Evolutionary conservation across 192 early-diverging fungal species (phyloP).

Genomic region (Thamnidium elegans): DNA sequence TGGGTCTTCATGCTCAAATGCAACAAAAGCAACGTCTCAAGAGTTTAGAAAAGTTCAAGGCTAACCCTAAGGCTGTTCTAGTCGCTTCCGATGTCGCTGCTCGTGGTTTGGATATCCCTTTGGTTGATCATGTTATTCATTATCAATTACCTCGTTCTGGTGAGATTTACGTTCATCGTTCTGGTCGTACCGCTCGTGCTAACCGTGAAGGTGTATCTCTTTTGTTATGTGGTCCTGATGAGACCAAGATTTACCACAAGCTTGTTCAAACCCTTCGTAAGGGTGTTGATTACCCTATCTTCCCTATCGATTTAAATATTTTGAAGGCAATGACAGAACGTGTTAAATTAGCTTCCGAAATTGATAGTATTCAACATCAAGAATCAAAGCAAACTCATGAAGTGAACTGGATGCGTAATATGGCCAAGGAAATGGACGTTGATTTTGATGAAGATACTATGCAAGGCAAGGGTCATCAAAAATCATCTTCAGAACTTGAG

Average conservation of each 20-base stretch:
- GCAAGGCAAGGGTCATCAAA: slow-evolving; percentile 40
- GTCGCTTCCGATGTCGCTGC: slow-evolving; percentile 97
- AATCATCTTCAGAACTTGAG: slow-evolving; percentile 34
- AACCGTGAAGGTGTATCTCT: slow-evolving; percentile 76
- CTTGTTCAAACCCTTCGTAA: slow-evolving; percentile 80
- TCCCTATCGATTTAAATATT: slow-evolving; percentile 77
- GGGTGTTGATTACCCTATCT: slow-evolving; percentile 66
- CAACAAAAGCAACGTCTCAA: slow-evolving; percentile 94
- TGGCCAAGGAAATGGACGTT: slow-evolving; percentile 77
- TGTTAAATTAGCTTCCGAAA: slow-evolving; percentile 74
- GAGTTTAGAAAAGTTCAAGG: slow-evolving; percentile 83
- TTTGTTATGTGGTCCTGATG: slow-evolving; percentile 82
- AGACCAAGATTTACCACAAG: slow-evolving; percentile 75
- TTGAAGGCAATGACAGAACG: slow-evolving; percentile 70
- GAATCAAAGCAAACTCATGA: slow-evolving; percentile 67
- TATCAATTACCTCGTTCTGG: slow-evolving; percentile 91
- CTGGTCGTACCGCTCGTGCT: slow-evolving; percentile 93
- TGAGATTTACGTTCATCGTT: slow-evolving; percentile 95
- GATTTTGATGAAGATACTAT: slow-evolving; percentile 68
- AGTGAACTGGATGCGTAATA: slow-evolving; percentile 73
- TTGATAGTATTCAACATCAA: slow-evolving; percentile 79
- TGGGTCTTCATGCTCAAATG: slow-evolving; percentile 93
- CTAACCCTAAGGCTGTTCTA: slow-evolving; percentile 69
- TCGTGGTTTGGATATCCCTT: slow-evolving; percentile 90
- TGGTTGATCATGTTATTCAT: slow-evolving; percentile 92